phyloP scores from a whole-genome alignment of 164 flowering plant genomes.

The Dillenia turbinata region DNA sequence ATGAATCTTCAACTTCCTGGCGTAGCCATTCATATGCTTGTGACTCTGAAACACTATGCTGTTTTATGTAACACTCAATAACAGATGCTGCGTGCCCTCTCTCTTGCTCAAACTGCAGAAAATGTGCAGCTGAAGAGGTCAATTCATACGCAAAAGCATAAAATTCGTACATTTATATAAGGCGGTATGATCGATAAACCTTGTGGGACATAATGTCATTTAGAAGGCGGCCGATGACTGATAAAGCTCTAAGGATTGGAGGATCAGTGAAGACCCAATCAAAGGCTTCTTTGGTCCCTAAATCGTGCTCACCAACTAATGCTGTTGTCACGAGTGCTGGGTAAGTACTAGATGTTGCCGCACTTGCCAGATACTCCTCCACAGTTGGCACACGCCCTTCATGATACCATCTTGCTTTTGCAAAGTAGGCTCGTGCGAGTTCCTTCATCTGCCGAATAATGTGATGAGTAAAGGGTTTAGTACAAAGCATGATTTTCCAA shows the following conservation, averaged over 20 bases:
- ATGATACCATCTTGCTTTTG: slow-evolving; percentile 31
- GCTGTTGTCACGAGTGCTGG: slow-evolving; percentile 3
- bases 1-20: slow-evolving; percentile 4
- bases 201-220: slow-evolving; percentile 19
- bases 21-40: slow-evolving; percentile 6
- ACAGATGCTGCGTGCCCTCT: slow-evolving; percentile 27
- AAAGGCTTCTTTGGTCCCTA: slow-evolving; percentile 19
- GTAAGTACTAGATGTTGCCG: slow-evolving; percentile 10
- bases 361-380: slow-evolving; percentile 28
- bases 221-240: slow-evolving; percentile 6
- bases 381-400: slow-evolving; percentile 15
- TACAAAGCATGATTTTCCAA: too few relatives aligned
- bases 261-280: slow-evolving; percentile 24
- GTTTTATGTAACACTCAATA: slow-evolving; percentile 26
- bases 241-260: slow-evolving; percentile 3
- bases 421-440: slow-evolving; percentile 14
- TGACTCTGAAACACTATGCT: slow-evolving; percentile 23
- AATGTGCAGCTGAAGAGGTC: not conserved
- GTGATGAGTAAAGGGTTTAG: not conserved
- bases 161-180: too few relatives aligned
- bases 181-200: not conserved
- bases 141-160: too few relatives aligned
- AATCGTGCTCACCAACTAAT: slow-evolving; percentile 27
- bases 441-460: slow-evolving; percentile 19
- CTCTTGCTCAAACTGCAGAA: slow-evolving; percentile 32